Conservation (phyloP, 345 rosid genomes). For the Aethionema arabicum region DNA sequence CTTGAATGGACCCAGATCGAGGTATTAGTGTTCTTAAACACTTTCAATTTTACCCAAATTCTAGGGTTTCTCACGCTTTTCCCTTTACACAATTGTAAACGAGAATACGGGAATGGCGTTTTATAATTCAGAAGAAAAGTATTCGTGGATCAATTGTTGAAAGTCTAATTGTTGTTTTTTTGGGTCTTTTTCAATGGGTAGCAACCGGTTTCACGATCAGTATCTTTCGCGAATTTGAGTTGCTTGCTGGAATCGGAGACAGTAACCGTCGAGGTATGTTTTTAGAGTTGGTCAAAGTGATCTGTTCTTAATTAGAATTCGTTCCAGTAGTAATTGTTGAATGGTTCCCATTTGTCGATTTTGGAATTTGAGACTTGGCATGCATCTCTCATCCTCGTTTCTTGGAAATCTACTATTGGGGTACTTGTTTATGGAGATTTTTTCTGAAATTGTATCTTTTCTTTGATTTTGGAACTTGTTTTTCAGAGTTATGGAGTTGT, state of each 20-base stretch:
- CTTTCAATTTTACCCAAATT: constrained; percentile 31
- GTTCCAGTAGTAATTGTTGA: not conserved
- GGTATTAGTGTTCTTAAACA: constrained; percentile 33
- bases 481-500: constrained; percentile 84
- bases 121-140: not conserved
- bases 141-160: constrained; percentile 10
- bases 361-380: constrained; percentile 12
- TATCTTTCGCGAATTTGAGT: constrained; percentile 51
- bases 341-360: not conserved
- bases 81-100: not conserved
- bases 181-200: constrained; percentile 23
- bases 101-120: constrained; percentile 23
- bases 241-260: constrained; percentile 80
- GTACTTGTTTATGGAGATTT: not conserved
- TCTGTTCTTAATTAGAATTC: not conserved
- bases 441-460: not conserved
- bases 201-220: constrained; percentile 54
- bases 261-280: constrained; percentile 60
- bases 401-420: not conserved
- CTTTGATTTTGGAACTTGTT: constrained; percentile 24
- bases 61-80: constrained; percentile 27
- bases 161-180: not conserved
- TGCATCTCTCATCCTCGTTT: not conserved
- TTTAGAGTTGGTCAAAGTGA: constrained; percentile 9
- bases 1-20: constrained; percentile 86